Conservation (phyloP, 495 filamentous ascomycete species). For the Umbilicaria muhlenbergii region DNA sequence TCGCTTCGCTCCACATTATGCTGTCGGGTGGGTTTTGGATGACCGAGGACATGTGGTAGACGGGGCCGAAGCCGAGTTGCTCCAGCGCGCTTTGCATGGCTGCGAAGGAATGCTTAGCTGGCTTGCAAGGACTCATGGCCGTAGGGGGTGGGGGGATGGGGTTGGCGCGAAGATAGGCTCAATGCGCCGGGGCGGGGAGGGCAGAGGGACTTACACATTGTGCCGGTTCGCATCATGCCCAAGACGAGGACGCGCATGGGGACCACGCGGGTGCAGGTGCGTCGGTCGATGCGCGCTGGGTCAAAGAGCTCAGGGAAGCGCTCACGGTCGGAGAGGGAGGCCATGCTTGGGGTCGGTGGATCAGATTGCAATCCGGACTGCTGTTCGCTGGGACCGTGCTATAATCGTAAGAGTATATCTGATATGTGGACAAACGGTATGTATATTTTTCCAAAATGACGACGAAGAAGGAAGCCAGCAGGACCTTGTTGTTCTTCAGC, state of each 20-base stretch:
- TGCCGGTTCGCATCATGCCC: conserved; percentile 46
- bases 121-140: no score
- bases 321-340: conserved; percentile 18
- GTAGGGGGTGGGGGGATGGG: no score
- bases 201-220: conserved; percentile 35
- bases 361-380: neutral
- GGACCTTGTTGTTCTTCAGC: no score
- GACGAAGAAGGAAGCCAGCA: no score
- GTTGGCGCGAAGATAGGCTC: neutral
- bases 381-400: no score
- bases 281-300: conserved; percentile 46
- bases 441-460: no score
- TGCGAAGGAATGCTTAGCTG: conserved; percentile 6
- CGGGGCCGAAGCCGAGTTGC: conserved; percentile 40
- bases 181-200: no score
- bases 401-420: no score
- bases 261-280: conserved; percentile 44
- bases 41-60: conserved; percentile 13
- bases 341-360: conserved; percentile 10
- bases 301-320: conserved; percentile 20
- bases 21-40: conserved; percentile 23
- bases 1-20: conserved; percentile 33
- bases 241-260: conserved; percentile 50
- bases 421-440: no score
- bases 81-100: conserved; percentile 44